Conservation (phyloP, 805 yeast species). For the Saturnispora mendoncae region DNA sequence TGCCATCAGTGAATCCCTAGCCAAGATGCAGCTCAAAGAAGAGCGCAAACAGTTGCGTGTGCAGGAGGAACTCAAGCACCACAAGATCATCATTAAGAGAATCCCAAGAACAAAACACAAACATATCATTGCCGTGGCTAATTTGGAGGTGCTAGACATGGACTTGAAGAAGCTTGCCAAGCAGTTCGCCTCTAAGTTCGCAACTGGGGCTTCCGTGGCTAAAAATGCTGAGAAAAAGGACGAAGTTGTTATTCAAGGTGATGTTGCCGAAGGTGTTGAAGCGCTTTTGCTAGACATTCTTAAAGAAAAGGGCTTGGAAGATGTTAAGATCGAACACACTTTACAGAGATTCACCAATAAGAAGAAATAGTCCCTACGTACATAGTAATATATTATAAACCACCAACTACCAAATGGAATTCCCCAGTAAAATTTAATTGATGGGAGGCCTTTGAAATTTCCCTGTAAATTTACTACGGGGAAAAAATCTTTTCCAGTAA, state of each 20-base stretch:
- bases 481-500: too few relatives aligned
- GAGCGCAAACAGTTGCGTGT: constrained; percentile 82
- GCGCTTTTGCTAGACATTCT: constrained; percentile 60
- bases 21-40: constrained; percentile 78
- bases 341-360: constrained; percentile 77
- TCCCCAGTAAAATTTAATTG: not conserved
- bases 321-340: constrained; percentile 81
- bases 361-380: constrained; percentile 18
- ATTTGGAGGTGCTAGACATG: constrained; percentile 70
- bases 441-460: too few relatives aligned
- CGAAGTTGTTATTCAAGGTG: constrained; percentile 89
- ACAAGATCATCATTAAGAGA: constrained; percentile 75
- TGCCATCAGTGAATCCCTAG: constrained; percentile 70
- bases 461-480: too few relatives aligned
- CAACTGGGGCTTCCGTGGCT: constrained; percentile 90
- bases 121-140: constrained; percentile 76
- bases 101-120: constrained; percentile 87
- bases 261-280: constrained; percentile 86
- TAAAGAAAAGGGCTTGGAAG: constrained; percentile 72
- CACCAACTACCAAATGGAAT: not conserved
- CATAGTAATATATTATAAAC: too few relatives aligned
- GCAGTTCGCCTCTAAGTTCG: constrained; percentile 87
- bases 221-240: constrained; percentile 88
- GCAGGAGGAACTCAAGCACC: constrained; percentile 63
- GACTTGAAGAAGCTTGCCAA: constrained; percentile 88